Evolutionary conservation across 805 yeast species (phyloP), one percentile per base, ranked within the genome.

Genomic region (Myxozyma mucilagina): DNA sequence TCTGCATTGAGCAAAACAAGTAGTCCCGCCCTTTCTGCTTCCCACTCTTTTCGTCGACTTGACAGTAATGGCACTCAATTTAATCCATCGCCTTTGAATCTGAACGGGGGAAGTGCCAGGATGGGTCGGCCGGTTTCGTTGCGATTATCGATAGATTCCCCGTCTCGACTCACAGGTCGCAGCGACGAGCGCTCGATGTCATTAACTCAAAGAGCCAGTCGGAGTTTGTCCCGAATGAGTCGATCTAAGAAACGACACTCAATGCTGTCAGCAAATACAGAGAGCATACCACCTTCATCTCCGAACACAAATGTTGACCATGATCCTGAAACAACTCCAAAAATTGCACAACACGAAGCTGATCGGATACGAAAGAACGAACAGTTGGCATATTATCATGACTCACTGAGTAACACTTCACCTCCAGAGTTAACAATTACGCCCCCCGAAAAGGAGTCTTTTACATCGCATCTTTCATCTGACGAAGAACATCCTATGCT

Each of bases 221-320:
- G 60, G 13, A 44, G 56, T 24, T 14, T 56, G 5, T 56, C 60
- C 16, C 55, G 60, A n/a, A 11, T 50, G 14, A 55, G 60, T 31
- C 50, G 51, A 8, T 34, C 54, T 3, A 35, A 36, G 16, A 4
- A 36, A 20, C 57, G 57, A 3, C 13, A 36, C 29, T 10, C 44
- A 35, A 20, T 31, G 14, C 47, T 47, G 11, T 35, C 34, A 7
- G 7, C 29, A 8, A 13, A 43, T 2, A 34, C 41, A 3, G 20
- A 24, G 14, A 31, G 38, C 20, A 2, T 16, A 14, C 51, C 38
- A n/a, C 16, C 50, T 14, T 42, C 41, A 16, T 32, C 42, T 41
- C 32, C 31, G 31, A 31, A 16, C 24, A 4, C 1, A 31, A 14
- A 18, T 34, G 14, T 16, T 10, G 20, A 24, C 31, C 29, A 18